Conservation (phyloP, 306 rosid species). For the Dalbergia cochinchinensis region DNA sequence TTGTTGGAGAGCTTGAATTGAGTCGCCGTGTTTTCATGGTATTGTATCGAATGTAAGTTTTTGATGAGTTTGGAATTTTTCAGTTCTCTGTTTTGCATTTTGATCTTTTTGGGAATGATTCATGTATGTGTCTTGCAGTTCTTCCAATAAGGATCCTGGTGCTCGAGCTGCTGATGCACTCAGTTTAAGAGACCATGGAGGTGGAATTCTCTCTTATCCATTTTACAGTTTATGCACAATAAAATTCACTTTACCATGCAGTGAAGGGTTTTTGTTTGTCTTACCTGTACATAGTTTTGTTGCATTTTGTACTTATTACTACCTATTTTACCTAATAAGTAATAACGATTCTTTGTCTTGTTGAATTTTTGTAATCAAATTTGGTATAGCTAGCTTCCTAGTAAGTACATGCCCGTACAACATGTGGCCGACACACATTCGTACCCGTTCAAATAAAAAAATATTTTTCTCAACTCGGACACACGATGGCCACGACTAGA, state of each 20-base stretch:
- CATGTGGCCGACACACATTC: too few relatives aligned
- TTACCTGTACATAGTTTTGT: slow-evolving; percentile 3
- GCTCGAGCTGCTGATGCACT: slow-evolving; percentile 79
- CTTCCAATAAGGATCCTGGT: slow-evolving; percentile 91
- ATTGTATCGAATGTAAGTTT: slow-evolving; percentile 93
- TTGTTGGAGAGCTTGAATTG: slow-evolving; percentile 87
- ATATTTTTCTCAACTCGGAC: too few relatives aligned
- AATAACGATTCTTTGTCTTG: not conserved
- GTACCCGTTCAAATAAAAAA: too few relatives aligned
- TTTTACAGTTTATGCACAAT: slow-evolving; percentile 35
- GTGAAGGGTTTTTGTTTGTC: not conserved
- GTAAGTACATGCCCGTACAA: too few relatives aligned
- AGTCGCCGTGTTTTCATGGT: slow-evolving; percentile 92
- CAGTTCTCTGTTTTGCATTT: not conserved
- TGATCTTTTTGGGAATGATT: slow-evolving; percentile 4
- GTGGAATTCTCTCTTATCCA: slow-evolving; percentile 57
- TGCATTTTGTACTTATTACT: not conserved
- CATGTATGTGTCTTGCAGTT: slow-evolving; percentile 58
- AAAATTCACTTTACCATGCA: slow-evolving; percentile 15
- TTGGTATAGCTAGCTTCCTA: slow-evolving; percentile 2
- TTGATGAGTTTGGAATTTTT: slow-evolving; percentile 24
- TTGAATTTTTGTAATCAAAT: slow-evolving; percentile 8
- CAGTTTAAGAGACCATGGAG: slow-evolving; percentile 81
- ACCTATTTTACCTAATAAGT: not conserved
- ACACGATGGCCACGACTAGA: too few relatives aligned